phyloP scores from a whole-genome alignment of 1,139 yeast genomes.

The Arxiozyma slooffiae region DNA sequence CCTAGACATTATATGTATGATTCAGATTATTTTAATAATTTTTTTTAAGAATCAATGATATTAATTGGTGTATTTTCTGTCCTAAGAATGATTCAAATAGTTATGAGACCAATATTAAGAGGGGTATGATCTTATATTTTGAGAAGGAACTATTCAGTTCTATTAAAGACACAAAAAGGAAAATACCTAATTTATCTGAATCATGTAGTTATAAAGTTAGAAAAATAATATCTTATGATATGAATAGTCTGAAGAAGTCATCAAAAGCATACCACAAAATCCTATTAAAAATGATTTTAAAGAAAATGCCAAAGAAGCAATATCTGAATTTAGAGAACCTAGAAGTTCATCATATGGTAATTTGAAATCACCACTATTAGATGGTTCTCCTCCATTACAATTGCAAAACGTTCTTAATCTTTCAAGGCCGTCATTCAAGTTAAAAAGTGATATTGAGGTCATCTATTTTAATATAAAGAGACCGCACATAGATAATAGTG shows the following conservation, averaged over 20 bases:
- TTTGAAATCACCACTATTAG: background rate
- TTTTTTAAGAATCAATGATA: conserved; percentile 19
- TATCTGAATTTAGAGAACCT: conserved; percentile 1
- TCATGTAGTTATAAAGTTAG: conserved; percentile 1
- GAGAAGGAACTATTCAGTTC: background rate
- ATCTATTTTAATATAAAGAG: background rate
- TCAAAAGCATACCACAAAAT: background rate
- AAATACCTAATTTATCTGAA: background rate
- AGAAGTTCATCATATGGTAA: background rate
- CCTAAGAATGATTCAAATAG: conserved; percentile 20
- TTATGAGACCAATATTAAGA: conserved; percentile 4
- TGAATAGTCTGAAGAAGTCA: conserved; percentile 1
- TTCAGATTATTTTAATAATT: background rate
- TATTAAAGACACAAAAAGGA: background rate
- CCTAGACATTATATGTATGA: conserved; percentile 1
- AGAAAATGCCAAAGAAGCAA: conserved; percentile 4
- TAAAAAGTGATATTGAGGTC: background rate
- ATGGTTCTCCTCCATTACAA: background rate
- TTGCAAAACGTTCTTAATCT: background rate
- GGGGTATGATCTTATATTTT: background rate
- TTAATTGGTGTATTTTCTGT: conserved; percentile 28
- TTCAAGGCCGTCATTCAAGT: background rate
- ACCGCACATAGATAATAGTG: background rate
- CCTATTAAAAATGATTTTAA: background rate
- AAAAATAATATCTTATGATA: background rate